Evolutionary conservation across 75 land plant species (phyloP), one percentile per base, ranked within the genome.

Genomic region (Isoetes taiwanensis): DNA sequence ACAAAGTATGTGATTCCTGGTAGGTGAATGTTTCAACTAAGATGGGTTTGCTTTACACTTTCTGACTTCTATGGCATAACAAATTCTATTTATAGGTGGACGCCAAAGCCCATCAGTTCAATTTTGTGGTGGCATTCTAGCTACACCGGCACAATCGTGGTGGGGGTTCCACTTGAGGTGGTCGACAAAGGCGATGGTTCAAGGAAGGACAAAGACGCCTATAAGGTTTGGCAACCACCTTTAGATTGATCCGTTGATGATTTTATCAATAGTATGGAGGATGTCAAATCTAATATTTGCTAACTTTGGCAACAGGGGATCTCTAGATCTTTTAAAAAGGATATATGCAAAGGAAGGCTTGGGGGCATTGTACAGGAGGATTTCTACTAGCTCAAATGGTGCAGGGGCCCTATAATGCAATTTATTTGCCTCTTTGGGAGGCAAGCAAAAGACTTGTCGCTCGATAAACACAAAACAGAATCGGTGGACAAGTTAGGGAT

Each of bases 351-450:
- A 55, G 9, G 72, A 70, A 55, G 72, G 72, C 3, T 0, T 70
- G 30, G 61, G 67, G 11, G 67, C 72, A 14, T 17, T 70, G 28
- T 70, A 70, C 41, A 64, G n/a, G 62, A 20, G 72, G 72, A 10
- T 70, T 70, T 29, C 31, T 65, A 6, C 23, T 70, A 3, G 72
- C 72, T 1, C 72, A 70, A 42, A 28, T 70, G 62, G 72, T 70
- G 14, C 64, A 67, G 72, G 72, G 72, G 14, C 72, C 72, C 4
- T 70, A 70, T 55, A 70, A 70, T 31, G 72, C 72, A 3, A 57
- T 70, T 17, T 70, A 70, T 50, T 48, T 70, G 6, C 72, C 72
- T 20, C 54, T 70, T 16, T 70, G 72, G 72, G 72, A 70, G 54
- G 65, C 59, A 17, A 56, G 53, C 27, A 70, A 70, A 20, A 50